A percentile compares a stretch with the other conserved stretches of the same genome.
phyloP scores from a whole-genome alignment of 768 basidiomycete genomes.

The Rhodotorula kratochvilovae region DNA sequence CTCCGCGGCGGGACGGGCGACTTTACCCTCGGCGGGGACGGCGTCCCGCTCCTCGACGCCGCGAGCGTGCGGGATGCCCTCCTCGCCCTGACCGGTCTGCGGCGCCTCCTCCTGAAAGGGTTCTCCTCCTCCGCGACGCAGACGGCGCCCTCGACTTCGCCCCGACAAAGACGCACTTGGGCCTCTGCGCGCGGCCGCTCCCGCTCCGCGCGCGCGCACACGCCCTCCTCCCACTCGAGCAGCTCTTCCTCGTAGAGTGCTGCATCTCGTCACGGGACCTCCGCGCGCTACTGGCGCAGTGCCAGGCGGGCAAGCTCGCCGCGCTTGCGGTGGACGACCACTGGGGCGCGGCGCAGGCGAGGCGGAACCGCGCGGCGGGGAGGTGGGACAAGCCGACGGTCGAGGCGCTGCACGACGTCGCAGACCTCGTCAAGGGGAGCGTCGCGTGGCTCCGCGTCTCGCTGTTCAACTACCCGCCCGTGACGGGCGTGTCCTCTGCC shows the following conservation, averaged over 20 bases:
- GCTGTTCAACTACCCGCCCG: slow-evolving; percentile 20
- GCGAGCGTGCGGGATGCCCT: slow-evolving; percentile 22
- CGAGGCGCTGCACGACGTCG: slow-evolving; percentile 4
- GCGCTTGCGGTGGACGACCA: background rate
- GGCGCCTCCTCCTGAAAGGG: slow-evolving; percentile 8
- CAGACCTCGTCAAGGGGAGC: background rate
- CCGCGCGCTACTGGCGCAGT: slow-evolving; percentile 2
- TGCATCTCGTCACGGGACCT: background rate
- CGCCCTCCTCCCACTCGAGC: slow-evolving; percentile 4
- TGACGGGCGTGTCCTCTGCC: background rate
- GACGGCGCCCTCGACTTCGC: slow-evolving; percentile 18
- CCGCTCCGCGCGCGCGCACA: slow-evolving; percentile 8
- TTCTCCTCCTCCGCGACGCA: background rate
- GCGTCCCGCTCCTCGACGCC: background rate
- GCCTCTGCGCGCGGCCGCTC: slow-evolving; percentile 11
- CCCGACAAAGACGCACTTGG: slow-evolving; percentile 2
- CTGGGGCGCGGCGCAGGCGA: background rate
- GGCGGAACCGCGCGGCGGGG: background rate
- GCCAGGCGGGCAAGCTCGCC: background rate
- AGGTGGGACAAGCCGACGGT: background rate
- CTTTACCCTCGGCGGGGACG: background rate
- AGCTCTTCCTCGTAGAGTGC: slow-evolving; percentile 15
- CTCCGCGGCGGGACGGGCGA: background rate
- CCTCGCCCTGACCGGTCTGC: slow-evolving; percentile 17
- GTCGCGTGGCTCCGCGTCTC: slow-evolving; percentile 2